Conservation (phyloP, 177 flowering plant species). For the Tripterygium wilfordii region DNA sequence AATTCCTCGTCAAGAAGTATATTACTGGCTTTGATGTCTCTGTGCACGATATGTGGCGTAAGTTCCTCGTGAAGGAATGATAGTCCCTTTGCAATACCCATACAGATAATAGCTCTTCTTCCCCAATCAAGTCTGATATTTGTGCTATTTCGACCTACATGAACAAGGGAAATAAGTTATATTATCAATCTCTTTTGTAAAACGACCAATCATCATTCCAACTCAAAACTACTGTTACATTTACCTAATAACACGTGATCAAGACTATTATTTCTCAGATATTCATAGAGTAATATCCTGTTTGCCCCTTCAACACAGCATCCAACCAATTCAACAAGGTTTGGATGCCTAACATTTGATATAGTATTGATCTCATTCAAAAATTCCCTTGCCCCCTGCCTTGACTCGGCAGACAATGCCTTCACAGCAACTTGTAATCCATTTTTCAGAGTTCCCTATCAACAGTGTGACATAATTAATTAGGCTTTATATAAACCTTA, state of each 20-base stretch:
- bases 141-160: constrained; percentile 39
- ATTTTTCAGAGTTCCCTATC: constrained; percentile 58
- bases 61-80: constrained; percentile 80
- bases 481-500: too few relatives aligned
- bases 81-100: constrained; percentile 72
- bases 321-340: constrained; percentile 81
- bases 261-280: constrained; percentile 77
- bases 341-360: constrained; percentile 73
- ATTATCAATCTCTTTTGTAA: not conserved
- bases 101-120: constrained; percentile 54
- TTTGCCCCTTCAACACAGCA: constrained; percentile 60
- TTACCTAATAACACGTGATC: constrained; percentile 67
- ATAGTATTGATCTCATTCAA: constrained; percentile 66
- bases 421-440: constrained; percentile 73
- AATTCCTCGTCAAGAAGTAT: constrained; percentile 66
- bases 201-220: constrained; percentile 5
- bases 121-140: constrained; percentile 50
- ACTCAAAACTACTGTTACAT: not conserved
- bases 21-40: constrained; percentile 89
- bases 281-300: constrained; percentile 77
- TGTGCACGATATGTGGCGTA: constrained; percentile 74
- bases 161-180: constrained; percentile 6
- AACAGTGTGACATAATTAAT: constrained; percentile 11
- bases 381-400: constrained; percentile 79
- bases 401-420: constrained; percentile 71